Base-by-base conservation (phyloP, 352 stramenopile genomes). In the Hyaloperonospora brassicae region DNA sequence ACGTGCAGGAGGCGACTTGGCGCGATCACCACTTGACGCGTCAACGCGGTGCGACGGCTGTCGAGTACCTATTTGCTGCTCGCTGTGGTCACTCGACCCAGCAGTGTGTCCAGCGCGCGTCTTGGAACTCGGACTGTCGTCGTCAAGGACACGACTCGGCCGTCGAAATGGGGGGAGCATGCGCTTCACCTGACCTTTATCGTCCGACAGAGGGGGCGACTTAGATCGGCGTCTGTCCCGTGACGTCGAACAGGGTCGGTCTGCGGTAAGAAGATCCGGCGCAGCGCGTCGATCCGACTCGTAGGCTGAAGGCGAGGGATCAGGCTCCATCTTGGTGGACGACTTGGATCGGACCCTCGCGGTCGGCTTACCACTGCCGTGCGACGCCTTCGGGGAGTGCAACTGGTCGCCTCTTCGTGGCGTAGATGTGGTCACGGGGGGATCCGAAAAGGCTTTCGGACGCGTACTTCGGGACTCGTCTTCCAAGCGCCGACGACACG, bases 361-460 rank as follows among this genome's bases (percentile, higher is more conserved):
- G 21, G 47, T 49, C 4, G 39, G 38, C 10, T 46, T 52, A 11
- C 48, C 56, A 34, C 27, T 34, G 8, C 27, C 8, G 27, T 34
- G 8, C 27, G 27, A 34, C 4, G 27, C 27, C 27, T 34, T 34
- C 8, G 27, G 27, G 4, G 27, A 34, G 27, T 4, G 27, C 4
- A 4, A 34, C 27, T 8, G 36, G 22, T 65, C 52, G 38, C 24
- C 22, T 14, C 22, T 60, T 1, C 49, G 44, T 12, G 51, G 12
- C 14, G 17, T 17, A 17, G 17, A 17, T 17, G 17, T 17, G 17
- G 27, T 22, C 8, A 38, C 43, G 7, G 52, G 51, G 10, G 56
- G 47, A 49, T 61, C 54, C 2, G 56, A 68, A 14, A 51, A 65
- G 7, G 61, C 35, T 23, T 62, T 68, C 1, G 52, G 43, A 11